Evolutionary conservation across 768 basidiomycete genomes (phyloP).

Genomic region (Tulasnella sp.): DNA sequence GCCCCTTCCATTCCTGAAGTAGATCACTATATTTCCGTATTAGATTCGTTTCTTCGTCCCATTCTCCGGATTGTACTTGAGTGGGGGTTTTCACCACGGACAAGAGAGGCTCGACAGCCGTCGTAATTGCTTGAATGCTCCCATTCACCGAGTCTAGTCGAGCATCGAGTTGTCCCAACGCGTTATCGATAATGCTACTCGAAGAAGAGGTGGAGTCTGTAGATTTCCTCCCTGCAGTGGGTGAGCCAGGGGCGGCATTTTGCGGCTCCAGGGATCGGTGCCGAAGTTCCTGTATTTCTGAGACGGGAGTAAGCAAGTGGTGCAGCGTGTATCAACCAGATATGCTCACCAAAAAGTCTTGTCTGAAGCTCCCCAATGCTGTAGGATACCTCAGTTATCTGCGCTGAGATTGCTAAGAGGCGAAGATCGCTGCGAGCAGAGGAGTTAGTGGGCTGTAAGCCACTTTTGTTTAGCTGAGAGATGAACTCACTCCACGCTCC

Average conservation of each 20-base stretch:
- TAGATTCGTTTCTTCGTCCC: constrained; percentile 37
- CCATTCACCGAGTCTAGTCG: constrained; percentile 60
- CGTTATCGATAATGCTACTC: constrained; percentile 62
- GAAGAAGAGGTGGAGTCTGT: constrained; percentile 6
- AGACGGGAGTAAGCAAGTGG: neutral
- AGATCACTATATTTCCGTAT: constrained; percentile 66
- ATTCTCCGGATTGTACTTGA: constrained; percentile 25
- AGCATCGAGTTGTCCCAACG: constrained; percentile 68
- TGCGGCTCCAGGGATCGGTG: constrained; percentile 53
- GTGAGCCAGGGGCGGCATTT: neutral
- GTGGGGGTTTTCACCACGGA: constrained; percentile 39
- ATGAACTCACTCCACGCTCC: constrained; percentile 13
- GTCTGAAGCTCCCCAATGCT: constrained; percentile 83
- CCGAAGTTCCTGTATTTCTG: constrained; percentile 87
- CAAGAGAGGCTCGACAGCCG: constrained; percentile 50
- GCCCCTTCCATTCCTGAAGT: constrained; percentile 65
- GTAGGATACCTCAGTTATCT: constrained; percentile 79
- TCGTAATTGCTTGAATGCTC: constrained; percentile 57
- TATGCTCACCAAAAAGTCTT: constrained; percentile 65
- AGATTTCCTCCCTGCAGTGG: neutral
- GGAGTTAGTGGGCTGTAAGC: neutral
- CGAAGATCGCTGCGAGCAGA: constrained; percentile 49
- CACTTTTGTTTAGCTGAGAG: neutral
- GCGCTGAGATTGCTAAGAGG: constrained; percentile 65
- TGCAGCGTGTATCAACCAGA: neutral